Evolutionary conservation across 2,329 filamentous ascomycete genomes (phyloP).

Genomic region (Stachybotrys chlorohalonatus): DNA sequence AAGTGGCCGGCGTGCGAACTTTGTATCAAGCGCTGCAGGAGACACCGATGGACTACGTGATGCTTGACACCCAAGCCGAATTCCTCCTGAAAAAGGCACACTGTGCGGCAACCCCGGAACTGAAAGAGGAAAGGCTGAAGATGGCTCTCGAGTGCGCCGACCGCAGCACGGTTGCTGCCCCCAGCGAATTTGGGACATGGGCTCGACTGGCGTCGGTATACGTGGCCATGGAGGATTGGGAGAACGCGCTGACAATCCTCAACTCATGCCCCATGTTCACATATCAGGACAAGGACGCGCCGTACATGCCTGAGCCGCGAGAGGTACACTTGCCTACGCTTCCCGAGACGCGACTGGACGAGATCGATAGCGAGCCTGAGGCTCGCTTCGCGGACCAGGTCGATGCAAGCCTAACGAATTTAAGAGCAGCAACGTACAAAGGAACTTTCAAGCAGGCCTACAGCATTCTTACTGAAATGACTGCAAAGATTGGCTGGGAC

Average conservation of each 20-base stretch:
- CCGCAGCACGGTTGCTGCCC: slow-evolving; percentile 86
- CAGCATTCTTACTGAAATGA: slow-evolving; percentile 88
- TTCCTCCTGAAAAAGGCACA: slow-evolving; percentile 81
- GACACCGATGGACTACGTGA: slow-evolving; percentile 93
- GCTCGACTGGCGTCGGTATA: slow-evolving; percentile 89
- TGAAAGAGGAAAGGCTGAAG: slow-evolving; percentile 60
- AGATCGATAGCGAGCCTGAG: slow-evolving; percentile 88
- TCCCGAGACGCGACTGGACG: slow-evolving; percentile 82
- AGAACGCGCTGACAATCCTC: slow-evolving; percentile 84
- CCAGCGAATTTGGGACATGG: slow-evolving; percentile 97
- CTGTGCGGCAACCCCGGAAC: slow-evolving; percentile 41
- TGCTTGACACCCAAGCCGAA: slow-evolving; percentile 88
- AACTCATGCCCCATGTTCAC: slow-evolving; percentile 99
- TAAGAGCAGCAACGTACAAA: slow-evolving; percentile 83
- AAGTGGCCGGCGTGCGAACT: slow-evolving; percentile 87
- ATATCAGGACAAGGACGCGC: slow-evolving; percentile 96
- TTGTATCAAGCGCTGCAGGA: slow-evolving; percentile 84
- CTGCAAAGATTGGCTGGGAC: slow-evolving; percentile 95
- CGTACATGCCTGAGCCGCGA: slow-evolving; percentile 85
- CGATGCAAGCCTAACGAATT: slow-evolving; percentile 73
- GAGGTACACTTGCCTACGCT: slow-evolving; percentile 82
- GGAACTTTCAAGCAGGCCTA: slow-evolving; percentile 96
- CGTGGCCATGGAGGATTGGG: slow-evolving; percentile 90
- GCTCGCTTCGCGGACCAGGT: slow-evolving; percentile 76
- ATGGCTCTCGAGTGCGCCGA: slow-evolving; percentile 91